Evolutionary conservation across 2,329 filamentous ascomycete genomes (phyloP).

Genomic region (Aspergillus caelatus): DNA sequence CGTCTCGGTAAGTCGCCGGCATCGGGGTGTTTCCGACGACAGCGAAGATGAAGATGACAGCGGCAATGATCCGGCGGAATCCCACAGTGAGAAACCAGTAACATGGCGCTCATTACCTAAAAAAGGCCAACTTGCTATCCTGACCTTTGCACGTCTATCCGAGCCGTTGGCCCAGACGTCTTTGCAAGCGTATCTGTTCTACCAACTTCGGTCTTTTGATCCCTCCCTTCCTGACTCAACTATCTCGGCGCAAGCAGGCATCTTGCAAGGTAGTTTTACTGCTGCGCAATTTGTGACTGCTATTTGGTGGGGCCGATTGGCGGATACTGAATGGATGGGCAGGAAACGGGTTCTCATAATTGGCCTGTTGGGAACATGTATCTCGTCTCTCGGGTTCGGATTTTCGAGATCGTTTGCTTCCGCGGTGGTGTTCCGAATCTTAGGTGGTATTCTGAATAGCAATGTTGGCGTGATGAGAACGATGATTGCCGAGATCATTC

Average conservation of each 20-base stretch:
- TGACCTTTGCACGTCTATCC: slow-evolving; percentile 76
- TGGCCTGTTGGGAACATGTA: slow-evolving; percentile 69
- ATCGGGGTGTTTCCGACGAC: slow-evolving; percentile 17
- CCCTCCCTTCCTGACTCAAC: slow-evolving; percentile 59
- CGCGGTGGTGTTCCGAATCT: slow-evolving; percentile 66
- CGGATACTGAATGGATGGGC: slow-evolving; percentile 66
- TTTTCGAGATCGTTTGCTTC: slow-evolving; percentile 65
- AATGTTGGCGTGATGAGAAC: slow-evolving; percentile 76
- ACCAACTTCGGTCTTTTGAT: slow-evolving; percentile 81
- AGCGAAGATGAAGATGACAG: slow-evolving; percentile 19
- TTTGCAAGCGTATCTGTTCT: slow-evolving; percentile 80
- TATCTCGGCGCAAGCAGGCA: slow-evolving; percentile 75
- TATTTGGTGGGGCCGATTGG: slow-evolving; percentile 76
- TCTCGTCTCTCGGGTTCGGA: slow-evolving; percentile 69
- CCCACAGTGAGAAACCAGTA: slow-evolving; percentile 49
- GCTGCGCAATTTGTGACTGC: slow-evolving; percentile 81
- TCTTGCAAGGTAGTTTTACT: slow-evolving; percentile 78
- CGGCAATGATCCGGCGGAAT: slow-evolving; percentile 17
- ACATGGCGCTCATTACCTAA: slow-evolving; percentile 74
- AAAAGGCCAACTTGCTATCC: slow-evolving; percentile 75
- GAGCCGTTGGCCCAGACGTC: slow-evolving; percentile 83
- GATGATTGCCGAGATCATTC: slow-evolving; percentile 72
- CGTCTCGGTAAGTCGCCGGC: slow-evolving; percentile 17
- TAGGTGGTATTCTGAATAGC: slow-evolving; percentile 71
- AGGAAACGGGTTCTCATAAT: slow-evolving; percentile 78